Evolutionary conservation across 495 filamentous ascomycete species (phyloP), one percentile per base, ranked within the genome.

Genomic region (Xylaria scruposa): DNA sequence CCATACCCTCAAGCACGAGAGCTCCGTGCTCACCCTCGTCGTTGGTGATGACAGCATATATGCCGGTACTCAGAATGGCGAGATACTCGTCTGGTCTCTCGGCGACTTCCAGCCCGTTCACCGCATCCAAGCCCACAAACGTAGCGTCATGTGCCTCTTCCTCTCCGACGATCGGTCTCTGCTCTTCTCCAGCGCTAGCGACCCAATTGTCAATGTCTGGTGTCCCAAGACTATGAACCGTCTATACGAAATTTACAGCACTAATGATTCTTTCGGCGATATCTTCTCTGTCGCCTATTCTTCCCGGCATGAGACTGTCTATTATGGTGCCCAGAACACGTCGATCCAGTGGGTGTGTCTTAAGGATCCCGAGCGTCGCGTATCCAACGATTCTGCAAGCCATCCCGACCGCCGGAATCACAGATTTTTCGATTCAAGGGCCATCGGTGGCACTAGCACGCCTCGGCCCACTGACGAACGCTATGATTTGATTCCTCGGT

Each of bases 281-380:
- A 90, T 99, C 31, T 99, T 98, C 77, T 95, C 93, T 70, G 89
- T 97, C 60, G 91, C 90, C 4, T 98, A 97, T 81, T 97, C 94
- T 1, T 81, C 89, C 3, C 87, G 85, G 68, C 84, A 92, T 72
- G 85, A 95, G 76, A 97, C 92, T 0, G 88, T 96, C 15, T 99
- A 97, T 82, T 88, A 97, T 54, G 96, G 96, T 49, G 93, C 94
- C 12, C 97, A 98, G 78, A 98, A 98, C 74, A 97, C 95, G 40
- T 93, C 91, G 51, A 97, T 99, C 53, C 95, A 97, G 77, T 90
- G 86, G 85, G 80, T 83, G 62, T 80, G 79, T 72, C 75, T 89
- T 29, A 85, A 86, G 65, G 83, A 87, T 31, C 77, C 83, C 5
- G 73, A 68, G 47, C 80, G 85, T 26, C 84, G 86, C 33, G 86